Base-by-base conservation (phyloP, 2,329 filamentous ascomycete genomes). In the Cladosporium sp. region DNA sequence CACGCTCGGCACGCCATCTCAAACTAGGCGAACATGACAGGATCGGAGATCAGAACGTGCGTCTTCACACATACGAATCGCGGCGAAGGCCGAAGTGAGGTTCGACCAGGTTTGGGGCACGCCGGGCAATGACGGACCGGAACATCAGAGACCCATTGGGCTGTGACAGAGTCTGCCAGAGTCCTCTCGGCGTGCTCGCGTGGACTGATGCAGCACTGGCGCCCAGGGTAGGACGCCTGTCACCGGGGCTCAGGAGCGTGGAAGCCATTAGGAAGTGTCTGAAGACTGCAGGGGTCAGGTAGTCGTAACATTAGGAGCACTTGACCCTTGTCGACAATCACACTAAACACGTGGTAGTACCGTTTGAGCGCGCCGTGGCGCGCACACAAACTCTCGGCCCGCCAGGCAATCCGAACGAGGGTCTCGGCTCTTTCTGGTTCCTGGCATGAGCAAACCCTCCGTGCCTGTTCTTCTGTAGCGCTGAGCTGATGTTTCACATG, bases 31-130 rank as follows among this genome's bases (percentile, higher is more conserved):
- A 19, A 50, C 40, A 44, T 20, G 40, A 24, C 20, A 45, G 40
- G 40, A 35, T 55, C 52, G 39, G 35, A 20, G 52, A 36, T 44
- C 52, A 45, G 52, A 22, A 45, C 40, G 32, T 55, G 42, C 52
- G 40, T 55, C 22, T 24, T 53, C 17, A n/a, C 10, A n/a, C 15
- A n/a, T 55, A 35, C 52, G 51, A 35, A 17, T 12, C 22, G 40
- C 52, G 52, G 52, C 52, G 52, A 55, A 19, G 42, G n/a, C 52
- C 52, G 52, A 55, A 35, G n/a, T 20, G 25, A 48, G 19, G 24
- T 20, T n/a, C 15, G 28, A 48, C 17, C 10, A 48, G 45, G 28
- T 32, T 48, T 28, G 28, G n/a, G n/a, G 8, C 28, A 35, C 34
- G 17, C 22, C 22, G 42, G 42, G n/a, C 13, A 12, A n/a, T 15